phyloP scores from a whole-genome alignment of 1,284 basidiomycete species.

The Tetrapyrgos nigripes region DNA sequence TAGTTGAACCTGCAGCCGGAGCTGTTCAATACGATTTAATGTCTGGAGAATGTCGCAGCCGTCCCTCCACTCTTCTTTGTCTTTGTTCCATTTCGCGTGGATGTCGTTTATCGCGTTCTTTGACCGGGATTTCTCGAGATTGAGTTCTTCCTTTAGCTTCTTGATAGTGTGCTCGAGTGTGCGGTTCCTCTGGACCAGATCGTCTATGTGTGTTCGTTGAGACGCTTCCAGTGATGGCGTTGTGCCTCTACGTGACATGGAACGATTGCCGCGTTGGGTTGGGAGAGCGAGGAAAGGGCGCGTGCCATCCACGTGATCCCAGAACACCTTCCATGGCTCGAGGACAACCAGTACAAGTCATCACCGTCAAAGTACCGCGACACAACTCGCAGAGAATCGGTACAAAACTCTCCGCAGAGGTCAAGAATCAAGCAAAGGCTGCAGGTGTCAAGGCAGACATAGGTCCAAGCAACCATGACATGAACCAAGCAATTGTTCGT shows the following conservation, averaged over 20 bases:
- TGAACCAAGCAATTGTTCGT: conserved; percentile 68
- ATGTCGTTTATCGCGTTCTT: conserved; percentile 50
- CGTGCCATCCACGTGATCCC: background rate
- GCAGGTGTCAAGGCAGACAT: conserved; percentile 59
- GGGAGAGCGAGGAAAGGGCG: background rate
- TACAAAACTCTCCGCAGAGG: conserved; percentile 61
- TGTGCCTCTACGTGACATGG: conserved; percentile 29
- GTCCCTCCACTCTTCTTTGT: conserved; percentile 63
- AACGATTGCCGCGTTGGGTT: background rate
- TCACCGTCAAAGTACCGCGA: conserved; percentile 72
- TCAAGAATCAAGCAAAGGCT: conserved; percentile 59
- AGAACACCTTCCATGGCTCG: conserved; percentile 55
- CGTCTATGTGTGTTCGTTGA: conserved; percentile 69
- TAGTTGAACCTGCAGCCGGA: conserved; percentile 56
- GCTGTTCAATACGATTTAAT: conserved; percentile 67
- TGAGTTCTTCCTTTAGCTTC: conserved; percentile 53
- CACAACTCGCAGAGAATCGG: conserved; percentile 77
- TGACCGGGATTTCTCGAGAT: conserved; percentile 49
- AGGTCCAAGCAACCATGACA: conserved; percentile 66
- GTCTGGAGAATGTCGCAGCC: conserved; percentile 67
- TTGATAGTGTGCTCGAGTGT: conserved; percentile 64
- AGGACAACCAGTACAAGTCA: conserved; percentile 52
- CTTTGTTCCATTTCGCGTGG: conserved; percentile 54
- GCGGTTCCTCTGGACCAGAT: conserved; percentile 68
- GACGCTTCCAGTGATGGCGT: conserved; percentile 57